Percentiles rank a stretch among this genome's conserved stretches.
phyloP scores from a whole-genome alignment of 1,284 basidiomycete species.

The Amylostereum chailletii region DNA sequence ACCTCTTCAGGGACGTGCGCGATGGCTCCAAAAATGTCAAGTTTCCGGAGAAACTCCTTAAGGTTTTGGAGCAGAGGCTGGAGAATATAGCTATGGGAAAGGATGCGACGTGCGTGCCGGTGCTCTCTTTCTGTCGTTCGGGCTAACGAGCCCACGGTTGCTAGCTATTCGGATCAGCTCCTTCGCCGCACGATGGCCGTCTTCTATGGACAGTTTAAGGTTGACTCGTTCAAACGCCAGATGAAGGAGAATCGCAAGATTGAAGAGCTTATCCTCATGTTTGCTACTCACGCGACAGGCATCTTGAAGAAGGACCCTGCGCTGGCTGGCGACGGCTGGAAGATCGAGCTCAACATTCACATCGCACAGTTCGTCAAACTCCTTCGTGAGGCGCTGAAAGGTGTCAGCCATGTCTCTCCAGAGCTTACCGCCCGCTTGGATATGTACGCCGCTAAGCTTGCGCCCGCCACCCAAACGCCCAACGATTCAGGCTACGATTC shows the following conservation, averaged over 20 bases:
- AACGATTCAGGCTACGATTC: slow-evolving; percentile 67
- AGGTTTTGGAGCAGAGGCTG: slow-evolving; percentile 78
- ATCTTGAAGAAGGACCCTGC: slow-evolving; percentile 78
- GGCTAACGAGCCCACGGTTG: background rate
- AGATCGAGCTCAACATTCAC: slow-evolving; percentile 85
- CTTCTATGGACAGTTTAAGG: slow-evolving; percentile 85
- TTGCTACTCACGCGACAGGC: slow-evolving; percentile 83
- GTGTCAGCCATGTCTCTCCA: slow-evolving; percentile 68
- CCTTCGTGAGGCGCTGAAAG: slow-evolving; percentile 70
- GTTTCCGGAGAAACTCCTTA: slow-evolving; percentile 88
- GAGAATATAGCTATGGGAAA: slow-evolving; percentile 89
- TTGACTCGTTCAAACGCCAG: slow-evolving; percentile 76
- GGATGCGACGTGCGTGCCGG: slow-evolving; percentile 64
- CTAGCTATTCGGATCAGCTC: slow-evolving; percentile 80
- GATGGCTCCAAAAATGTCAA: slow-evolving; percentile 78
- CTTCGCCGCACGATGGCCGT: slow-evolving; percentile 83
- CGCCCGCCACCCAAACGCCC: slow-evolving; percentile 36
- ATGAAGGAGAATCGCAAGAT: slow-evolving; percentile 96
- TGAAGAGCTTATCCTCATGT: slow-evolving; percentile 94
- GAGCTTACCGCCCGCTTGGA: slow-evolving; percentile 80
- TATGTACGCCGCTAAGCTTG: slow-evolving; percentile 75
- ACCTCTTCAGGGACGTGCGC: slow-evolving; percentile 70
- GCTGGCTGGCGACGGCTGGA: slow-evolving; percentile 82
- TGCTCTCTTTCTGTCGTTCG: background rate
- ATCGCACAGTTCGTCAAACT: slow-evolving; percentile 84